phyloP scores from a whole-genome alignment of 345 rosid species.

The Euphorbia tirucalli region DNA sequence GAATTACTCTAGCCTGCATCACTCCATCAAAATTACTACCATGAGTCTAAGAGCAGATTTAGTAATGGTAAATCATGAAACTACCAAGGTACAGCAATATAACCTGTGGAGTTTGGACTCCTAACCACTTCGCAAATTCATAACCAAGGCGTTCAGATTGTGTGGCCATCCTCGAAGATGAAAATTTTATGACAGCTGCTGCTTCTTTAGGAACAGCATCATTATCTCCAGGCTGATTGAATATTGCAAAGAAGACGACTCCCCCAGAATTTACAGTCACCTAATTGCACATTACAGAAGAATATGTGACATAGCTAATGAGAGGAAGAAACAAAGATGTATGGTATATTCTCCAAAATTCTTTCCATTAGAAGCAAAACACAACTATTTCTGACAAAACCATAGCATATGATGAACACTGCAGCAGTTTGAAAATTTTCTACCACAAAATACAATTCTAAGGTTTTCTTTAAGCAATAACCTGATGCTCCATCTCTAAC shows the following conservation, averaged over 20 bases:
- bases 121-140: constrained; percentile 95
- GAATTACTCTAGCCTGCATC: constrained; percentile 88
- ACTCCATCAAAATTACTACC: constrained; percentile 15
- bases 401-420: neutral
- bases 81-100: constrained; percentile 15
- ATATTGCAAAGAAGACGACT: constrained; percentile 95
- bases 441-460: neutral
- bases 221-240: constrained; percentile 47
- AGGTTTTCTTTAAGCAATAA: constrained; percentile 5
- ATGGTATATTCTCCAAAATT: neutral
- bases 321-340: neutral
- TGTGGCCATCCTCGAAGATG: constrained; percentile 98
- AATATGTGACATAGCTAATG: constrained; percentile 26
- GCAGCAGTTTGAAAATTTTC: neutral
- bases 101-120: constrained; percentile 94
- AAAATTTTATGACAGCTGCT: constrained; percentile 95
- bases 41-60: constrained; percentile 2
- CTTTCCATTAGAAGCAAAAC: neutral
- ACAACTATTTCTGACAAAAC: neutral
- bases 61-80: constrained; percentile 3
- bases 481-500: neutral
- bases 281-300: constrained; percentile 40
- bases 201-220: constrained; percentile 66
- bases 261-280: constrained; percentile 98
- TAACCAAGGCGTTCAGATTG: constrained; percentile 99